Conservation (phyloP, 2,329 filamentous ascomycete species). For the Phialophora tarda region DNA sequence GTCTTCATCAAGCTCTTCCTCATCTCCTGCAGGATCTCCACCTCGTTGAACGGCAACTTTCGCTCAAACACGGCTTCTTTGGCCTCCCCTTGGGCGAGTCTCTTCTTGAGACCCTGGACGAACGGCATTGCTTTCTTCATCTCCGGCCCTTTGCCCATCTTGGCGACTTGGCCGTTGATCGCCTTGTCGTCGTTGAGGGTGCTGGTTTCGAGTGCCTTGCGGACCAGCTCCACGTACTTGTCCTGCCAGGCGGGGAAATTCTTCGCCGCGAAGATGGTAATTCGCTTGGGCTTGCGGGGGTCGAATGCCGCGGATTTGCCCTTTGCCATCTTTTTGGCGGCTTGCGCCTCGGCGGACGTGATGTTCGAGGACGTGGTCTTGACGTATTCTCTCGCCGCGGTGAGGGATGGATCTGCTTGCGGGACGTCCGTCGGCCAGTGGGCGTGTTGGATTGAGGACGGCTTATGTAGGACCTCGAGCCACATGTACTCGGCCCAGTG, state of each 20-base stretch:
- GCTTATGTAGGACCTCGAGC: slow-evolving; percentile 83
- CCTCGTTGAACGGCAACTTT: slow-evolving; percentile 86
- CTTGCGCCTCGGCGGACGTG: slow-evolving; percentile 76
- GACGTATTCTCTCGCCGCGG: slow-evolving; percentile 82
- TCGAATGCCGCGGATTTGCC: slow-evolving; percentile 86
- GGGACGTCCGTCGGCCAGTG: slow-evolving; percentile 71
- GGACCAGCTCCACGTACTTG: slow-evolving; percentile 81
- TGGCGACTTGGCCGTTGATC: slow-evolving; percentile 76
- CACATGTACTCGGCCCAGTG: slow-evolving; percentile 96
- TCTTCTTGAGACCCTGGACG: slow-evolving; percentile 83
- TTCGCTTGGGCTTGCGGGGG: slow-evolving; percentile 87
- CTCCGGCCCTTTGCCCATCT: slow-evolving; percentile 65
- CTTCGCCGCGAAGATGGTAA: slow-evolving; percentile 81
- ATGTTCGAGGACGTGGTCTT: slow-evolving; percentile 76
- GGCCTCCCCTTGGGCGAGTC: slow-evolving; percentile 66
- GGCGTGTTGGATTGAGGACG: slow-evolving; percentile 77
- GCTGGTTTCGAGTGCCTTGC: slow-evolving; percentile 69
- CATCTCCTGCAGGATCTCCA: slow-evolving; percentile 76
- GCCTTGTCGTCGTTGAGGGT: slow-evolving; percentile 77
- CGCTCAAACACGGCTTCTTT: slow-evolving; percentile 68
- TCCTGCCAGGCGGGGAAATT: slow-evolving; percentile 90
- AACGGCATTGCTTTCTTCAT: slow-evolving; percentile 99
- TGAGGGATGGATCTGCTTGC: slow-evolving; percentile 68
- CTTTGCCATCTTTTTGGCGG: slow-evolving; percentile 86
- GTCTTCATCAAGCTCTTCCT: slow-evolving; percentile 77